Base-by-base conservation (phyloP, 768 basidiomycete species). In the Termitomyces sp. region DNA sequence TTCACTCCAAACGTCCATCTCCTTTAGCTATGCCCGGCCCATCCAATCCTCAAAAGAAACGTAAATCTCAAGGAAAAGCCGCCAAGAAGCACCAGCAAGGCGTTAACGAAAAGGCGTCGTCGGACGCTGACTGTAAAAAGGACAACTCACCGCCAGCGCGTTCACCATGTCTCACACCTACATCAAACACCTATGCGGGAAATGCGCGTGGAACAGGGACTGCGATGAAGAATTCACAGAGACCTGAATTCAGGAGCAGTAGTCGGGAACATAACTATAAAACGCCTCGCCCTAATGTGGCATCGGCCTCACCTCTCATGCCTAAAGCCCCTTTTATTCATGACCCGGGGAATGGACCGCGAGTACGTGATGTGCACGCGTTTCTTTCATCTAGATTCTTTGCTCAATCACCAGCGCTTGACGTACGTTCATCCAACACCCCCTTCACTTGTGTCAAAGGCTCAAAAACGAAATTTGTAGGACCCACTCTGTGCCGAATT, bases 301-400 rank as follows among this genome's bases (percentile, higher is more conserved):
- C 40, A 27, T 41, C 27, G 23, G 19, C 17, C 32, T 41, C 53
- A 35, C 34, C 10, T 34, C 55, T 41, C 4, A 37, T 75, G 48
- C 71, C 74, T 16, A 68, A 78, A 56, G 64, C 72, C 35, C 88
- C 89, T 12, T 86, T 84, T 63, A 88, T 92, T 19, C 72, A 87
- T 58, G 87, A 92, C 67, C 88, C 88, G 0, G 90, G 90, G 32
- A 88, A 85, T 59, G 90, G 91, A 0, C 87, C 88, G 9, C 86
- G 89, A 42, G 88, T 93, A 10, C 78, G 83, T 11, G 78, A 89
- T 65, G 71, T 80, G n/a, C 74, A 71, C n/a, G 76, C 79, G 12
- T 93, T 93, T 68, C 69, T 93, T 38, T 60, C 73, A 4, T 82
- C 82, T n/a, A 74, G 75, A 19, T 84, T 77, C 60, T 89, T 90